Evolutionary conservation across 2,329 filamentous ascomycete species (phyloP).

Genomic region (Aspergillus sp.): DNA sequence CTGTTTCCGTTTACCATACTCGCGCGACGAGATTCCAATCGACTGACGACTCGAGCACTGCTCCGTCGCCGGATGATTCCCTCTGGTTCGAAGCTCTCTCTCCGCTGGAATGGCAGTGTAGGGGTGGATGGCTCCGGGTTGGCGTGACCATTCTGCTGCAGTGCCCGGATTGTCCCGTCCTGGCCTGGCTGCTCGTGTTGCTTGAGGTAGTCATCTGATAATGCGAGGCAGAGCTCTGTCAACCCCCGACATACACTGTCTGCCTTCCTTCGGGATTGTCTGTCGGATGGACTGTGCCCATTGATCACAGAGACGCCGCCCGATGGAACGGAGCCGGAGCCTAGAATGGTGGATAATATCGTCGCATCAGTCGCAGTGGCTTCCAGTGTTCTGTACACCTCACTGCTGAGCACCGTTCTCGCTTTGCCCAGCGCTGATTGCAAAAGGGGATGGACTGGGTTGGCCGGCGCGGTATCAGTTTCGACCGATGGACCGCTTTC

Average conservation of each 20-base stretch:
- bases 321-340: constrained; percentile 59
- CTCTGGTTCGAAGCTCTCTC: constrained; percentile 34
- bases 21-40: constrained; percentile 35
- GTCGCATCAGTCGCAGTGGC: constrained; percentile 75
- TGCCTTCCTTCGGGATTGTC: constrained; percentile 80
- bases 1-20: constrained; percentile 27
- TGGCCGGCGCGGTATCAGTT: constrained; percentile 31
- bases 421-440: constrained; percentile 75
- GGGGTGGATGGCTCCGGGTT: constrained; percentile 19
- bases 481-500: constrained; percentile 34
- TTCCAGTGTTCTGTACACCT: constrained; percentile 74
- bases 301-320: constrained; percentile 30
- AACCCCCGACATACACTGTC: constrained; percentile 88
- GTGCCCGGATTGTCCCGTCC: constrained; percentile 15
- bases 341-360: constrained; percentile 69
- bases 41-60: constrained; percentile 21
- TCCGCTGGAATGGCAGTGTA: constrained; percentile 29
- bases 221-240: constrained; percentile 82
- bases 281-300: constrained; percentile 53
- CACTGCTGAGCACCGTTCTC: constrained; percentile 59
- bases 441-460: constrained; percentile 67
- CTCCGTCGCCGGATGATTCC: constrained; percentile 20
- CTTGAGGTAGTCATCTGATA: constrained; percentile 55
- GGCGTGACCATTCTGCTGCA: constrained; percentile 18
- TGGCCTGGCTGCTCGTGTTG: constrained; percentile 19